phyloP scores from a whole-genome alignment of 768 basidiomycete genomes.

The Tricholoma flavovirens region DNA sequence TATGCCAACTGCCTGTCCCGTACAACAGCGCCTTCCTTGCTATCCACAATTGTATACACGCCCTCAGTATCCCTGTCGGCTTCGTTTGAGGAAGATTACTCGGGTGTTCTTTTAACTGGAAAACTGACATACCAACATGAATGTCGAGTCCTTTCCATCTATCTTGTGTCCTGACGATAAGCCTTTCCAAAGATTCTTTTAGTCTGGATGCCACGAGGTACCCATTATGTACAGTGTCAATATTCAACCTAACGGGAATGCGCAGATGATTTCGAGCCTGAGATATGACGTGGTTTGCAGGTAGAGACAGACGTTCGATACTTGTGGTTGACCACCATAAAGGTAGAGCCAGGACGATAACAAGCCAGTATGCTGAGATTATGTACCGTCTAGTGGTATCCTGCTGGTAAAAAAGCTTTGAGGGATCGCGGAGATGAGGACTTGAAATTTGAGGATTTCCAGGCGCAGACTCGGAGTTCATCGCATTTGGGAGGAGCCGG shows the following conservation, averaged over 20 bases:
- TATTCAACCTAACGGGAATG: conserved; percentile 42
- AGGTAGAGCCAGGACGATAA: conserved; percentile 75
- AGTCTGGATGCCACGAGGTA: conserved; percentile 11
- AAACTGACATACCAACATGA: conserved; percentile 31
- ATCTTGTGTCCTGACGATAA: conserved; percentile 17
- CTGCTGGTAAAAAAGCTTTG: conserved; percentile 48
- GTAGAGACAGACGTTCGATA: conserved; percentile 76
- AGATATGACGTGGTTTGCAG: conserved; percentile 50
- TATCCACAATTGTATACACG: conserved; percentile 19
- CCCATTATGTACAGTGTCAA: conserved; percentile 5
- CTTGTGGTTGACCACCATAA: conserved; percentile 94
- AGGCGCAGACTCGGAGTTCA: too few species aligned
- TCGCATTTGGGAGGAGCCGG: not conserved
- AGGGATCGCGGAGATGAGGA: conserved; percentile 37
- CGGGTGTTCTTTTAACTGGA: not conserved
- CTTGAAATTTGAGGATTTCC: not conserved
- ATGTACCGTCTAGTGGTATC: conserved; percentile 48
- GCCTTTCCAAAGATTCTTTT: conserved; percentile 20
- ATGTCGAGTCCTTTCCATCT: conserved; percentile 43
- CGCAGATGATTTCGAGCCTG: conserved; percentile 40
- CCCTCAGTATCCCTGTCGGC: conserved; percentile 7
- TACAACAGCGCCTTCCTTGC: conserved; percentile 14
- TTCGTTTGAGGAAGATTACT: not conserved
- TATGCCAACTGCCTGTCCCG: conserved; percentile 24
- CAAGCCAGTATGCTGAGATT: conserved; percentile 70